Conservation (phyloP, 2,329 filamentous ascomycete genomes). For the Cyphellophora attinorum region DNA sequence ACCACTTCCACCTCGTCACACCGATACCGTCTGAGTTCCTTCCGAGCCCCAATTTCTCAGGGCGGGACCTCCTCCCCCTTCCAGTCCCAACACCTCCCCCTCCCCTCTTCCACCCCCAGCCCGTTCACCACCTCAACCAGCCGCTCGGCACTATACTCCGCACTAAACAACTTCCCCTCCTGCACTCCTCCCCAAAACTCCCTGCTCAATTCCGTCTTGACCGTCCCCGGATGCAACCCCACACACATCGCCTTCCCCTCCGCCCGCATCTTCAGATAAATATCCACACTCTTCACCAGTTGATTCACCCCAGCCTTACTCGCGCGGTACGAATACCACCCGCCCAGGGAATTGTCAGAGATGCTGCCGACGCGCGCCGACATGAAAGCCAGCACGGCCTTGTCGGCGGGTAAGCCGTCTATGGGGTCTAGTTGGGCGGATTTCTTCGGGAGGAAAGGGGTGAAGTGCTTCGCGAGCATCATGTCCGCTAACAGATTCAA, state of each 20-base stretch:
- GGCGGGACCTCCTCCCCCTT: slow-evolving; percentile 15
- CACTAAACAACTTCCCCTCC: slow-evolving; percentile 54
- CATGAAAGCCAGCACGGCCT: slow-evolving; percentile 62
- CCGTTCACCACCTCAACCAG: slow-evolving; percentile 50
- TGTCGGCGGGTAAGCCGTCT: slow-evolving; percentile 13
- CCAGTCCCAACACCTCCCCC: slow-evolving; percentile 19
- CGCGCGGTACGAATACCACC: slow-evolving; percentile 74
- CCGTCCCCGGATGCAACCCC: slow-evolving; percentile 70
- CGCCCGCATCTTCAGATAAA: slow-evolving; percentile 49
- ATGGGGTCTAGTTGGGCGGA: slow-evolving; percentile 28
- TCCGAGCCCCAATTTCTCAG: too few relatives aligned
- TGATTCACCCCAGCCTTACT: slow-evolving; percentile 68
- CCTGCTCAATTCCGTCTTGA: slow-evolving; percentile 62
- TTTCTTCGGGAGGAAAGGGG: slow-evolving; percentile 56
- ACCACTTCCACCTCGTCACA: too few relatives aligned
- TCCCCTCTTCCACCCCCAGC: slow-evolving; percentile 50
- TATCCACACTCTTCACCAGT: slow-evolving; percentile 61
- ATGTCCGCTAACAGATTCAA: slow-evolving; percentile 68
- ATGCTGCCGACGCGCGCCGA: slow-evolving; percentile 69
- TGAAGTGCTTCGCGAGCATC: slow-evolving; percentile 68
- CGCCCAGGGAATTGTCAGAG: slow-evolving; percentile 61
- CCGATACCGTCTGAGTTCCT: too few relatives aligned
- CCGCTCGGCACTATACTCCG: slow-evolving; percentile 56
- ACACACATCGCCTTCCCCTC: slow-evolving; percentile 58
- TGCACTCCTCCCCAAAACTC: slow-evolving; percentile 61